Evolutionary conservation across 805 yeast genomes (phyloP), one percentile per base, ranked within the genome.

Genomic region (Torulaspora franciscae): DNA sequence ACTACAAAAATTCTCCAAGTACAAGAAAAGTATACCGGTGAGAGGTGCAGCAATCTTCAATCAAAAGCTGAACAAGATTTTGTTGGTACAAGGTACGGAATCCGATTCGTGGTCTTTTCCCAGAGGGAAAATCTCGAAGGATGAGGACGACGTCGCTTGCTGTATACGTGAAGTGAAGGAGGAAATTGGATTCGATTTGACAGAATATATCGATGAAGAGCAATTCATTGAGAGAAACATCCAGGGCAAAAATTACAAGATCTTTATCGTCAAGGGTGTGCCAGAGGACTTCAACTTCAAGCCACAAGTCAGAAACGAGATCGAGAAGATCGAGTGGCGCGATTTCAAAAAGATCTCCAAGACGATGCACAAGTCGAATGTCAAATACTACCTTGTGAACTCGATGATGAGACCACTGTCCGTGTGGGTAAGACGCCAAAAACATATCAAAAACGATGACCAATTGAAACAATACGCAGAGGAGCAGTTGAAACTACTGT

Each of bases 81-180:
- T 95, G 24, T 68, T 93, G 51, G 95, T 93, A 4, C 81, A 86
- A 59, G 97, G 96, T 3, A 80, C 81, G 40, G 95, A 86, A 51
- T 76, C 89, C 9, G 62, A 74, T n/a, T 68, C 84, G 1, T 93
- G 98, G 98, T 85, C 96, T 6, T 93, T 93, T 59, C 99, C 99
- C 5, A 74, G 96, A 63, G 99, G 99, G 5, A 93, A 93, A 66
- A 93, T 93, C 46, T 86, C 95, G 30, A 90, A 93, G 61, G 95
- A 83, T 59, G 99, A 93, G 69, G 71, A 80, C 11, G 99, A 93
- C 64, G 74, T 80, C 5, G 81, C 77, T 43, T 95, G 99, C 69
- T 97, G 98, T 4, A 66, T 87, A 10, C 77, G 99, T 57, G 99
- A 93, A 63, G 89, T 86, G 17, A 76, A 75, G 50, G 99, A 93